Evolutionary conservation across 2,329 filamentous ascomycete species (phyloP).

Genomic region (Fusarium clavum): DNA sequence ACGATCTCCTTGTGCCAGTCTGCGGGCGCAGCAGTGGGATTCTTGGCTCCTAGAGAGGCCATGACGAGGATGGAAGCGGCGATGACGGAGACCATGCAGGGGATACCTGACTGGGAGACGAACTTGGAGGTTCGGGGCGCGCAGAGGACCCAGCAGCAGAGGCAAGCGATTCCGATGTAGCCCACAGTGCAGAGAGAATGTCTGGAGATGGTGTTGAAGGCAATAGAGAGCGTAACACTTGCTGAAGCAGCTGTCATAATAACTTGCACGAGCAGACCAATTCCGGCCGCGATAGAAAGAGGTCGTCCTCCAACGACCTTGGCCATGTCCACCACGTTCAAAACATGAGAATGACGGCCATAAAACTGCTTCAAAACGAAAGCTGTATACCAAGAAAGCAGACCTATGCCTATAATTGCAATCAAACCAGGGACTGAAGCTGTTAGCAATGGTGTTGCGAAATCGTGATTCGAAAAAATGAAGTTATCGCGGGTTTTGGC

Average conservation of each 20-base stretch:
- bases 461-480: not conserved
- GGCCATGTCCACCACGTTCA: constrained; percentile 78
- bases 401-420: constrained; percentile 71
- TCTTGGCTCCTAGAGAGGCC: constrained; percentile 50
- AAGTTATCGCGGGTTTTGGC: not conserved
- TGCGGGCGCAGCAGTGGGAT: constrained; percentile 46
- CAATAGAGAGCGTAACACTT: constrained; percentile 73
- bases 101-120: constrained; percentile 48
- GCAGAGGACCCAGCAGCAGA: constrained; percentile 72
- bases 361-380: constrained; percentile 71
- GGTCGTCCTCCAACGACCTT: constrained; percentile 58
- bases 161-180: constrained; percentile 71
- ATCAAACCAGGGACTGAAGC: constrained; percentile 69
- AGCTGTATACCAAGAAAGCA: constrained; percentile 72
- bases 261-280: constrained; percentile 78
- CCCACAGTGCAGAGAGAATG: constrained; percentile 73
- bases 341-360: constrained; percentile 73
- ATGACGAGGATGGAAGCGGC: constrained; percentile 53
- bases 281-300: constrained; percentile 51
- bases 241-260: constrained; percentile 77
- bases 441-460: not conserved
- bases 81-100: constrained; percentile 51
- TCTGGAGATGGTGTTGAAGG: constrained; percentile 74
- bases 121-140: constrained; percentile 73
- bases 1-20: constrained; percentile 48